phyloP scores from a whole-genome alignment of 352 stramenopile genomes.

The Globisporangium apiculatum region DNA sequence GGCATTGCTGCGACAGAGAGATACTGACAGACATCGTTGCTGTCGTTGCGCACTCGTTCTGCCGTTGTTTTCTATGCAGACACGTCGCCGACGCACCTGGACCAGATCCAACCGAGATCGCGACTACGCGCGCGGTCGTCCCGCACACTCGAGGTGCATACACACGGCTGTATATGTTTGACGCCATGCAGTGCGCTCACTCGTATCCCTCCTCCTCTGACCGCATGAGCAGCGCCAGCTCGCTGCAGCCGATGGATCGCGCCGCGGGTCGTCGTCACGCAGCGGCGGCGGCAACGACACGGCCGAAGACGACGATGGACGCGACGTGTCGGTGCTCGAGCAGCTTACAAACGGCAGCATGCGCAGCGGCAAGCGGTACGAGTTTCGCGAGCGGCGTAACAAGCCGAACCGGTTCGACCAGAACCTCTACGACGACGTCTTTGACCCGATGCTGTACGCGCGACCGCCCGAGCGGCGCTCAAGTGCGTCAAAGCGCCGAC shows the following conservation, averaged over 20 bases:
- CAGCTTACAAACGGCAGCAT: slow-evolving; percentile 2
- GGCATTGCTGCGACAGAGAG: neutral
- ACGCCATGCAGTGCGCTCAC: neutral
- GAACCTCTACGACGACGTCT: slow-evolving; percentile 66
- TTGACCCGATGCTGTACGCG: slow-evolving; percentile 25
- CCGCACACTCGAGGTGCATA: slow-evolving; percentile 10
- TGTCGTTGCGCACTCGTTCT: no score
- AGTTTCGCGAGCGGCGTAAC: slow-evolving; percentile 40
- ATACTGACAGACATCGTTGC: no score
- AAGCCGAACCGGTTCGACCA: slow-evolving; percentile 61
- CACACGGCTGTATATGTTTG: neutral
- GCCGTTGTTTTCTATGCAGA: slow-evolving; percentile 5
- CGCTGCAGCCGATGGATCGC: slow-evolving; percentile 16
- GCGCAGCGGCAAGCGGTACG: slow-evolving; percentile 23
- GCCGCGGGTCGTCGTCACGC: neutral
- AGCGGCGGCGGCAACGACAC: slow-evolving; percentile 8
- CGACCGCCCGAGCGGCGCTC: neutral
- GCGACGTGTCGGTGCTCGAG: slow-evolving; percentile 6
- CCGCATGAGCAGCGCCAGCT: neutral
- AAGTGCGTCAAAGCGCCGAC: slow-evolving; percentile 14
- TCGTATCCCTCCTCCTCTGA: no score
- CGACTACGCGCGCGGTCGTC: slow-evolving; percentile 17
- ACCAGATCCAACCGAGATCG: slow-evolving; percentile 7
- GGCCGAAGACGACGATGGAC: slow-evolving; percentile 11
- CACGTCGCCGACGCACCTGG: slow-evolving; percentile 9